Evolutionary conservation across 805 yeast species (phyloP), one percentile per base, ranked within the genome.

Genomic region (Suhomyces sp.): DNA sequence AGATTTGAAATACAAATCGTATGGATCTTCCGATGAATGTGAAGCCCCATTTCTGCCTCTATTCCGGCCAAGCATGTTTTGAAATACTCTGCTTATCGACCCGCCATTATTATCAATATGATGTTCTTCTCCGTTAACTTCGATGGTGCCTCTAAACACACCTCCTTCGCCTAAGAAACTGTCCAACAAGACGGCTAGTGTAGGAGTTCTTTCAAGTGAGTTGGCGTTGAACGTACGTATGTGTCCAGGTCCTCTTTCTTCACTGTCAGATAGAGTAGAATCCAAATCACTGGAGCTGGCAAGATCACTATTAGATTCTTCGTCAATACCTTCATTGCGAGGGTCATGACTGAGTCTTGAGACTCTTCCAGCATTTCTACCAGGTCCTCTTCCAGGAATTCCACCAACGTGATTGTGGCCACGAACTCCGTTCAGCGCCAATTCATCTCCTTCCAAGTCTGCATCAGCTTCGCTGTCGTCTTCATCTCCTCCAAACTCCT

Each of bases 1-100:
- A 0, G 87, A 78, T 53, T 64, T 66, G 27, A 75, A 61, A 33
- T 67, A 68, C 56, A 69, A 58, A 43, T 58, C 20, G 43, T 39
- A 62, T 20, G 57, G 60, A 50, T 52, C 64, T n/a, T 19, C 41
- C 8, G 20, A 21, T 4, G 15, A 22, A 37, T 9, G 7, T 21
- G 13, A 19, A 2, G 4, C 27, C 7, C 44, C 44, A n/a, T 22
- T 41, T 22, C 43, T 35, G n/a, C 20, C 43, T 41, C 29, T 37
- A 37, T 37, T 37, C 10, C 41, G 41, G 6, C 47, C 41, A 6
- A 60, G 47, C 29, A 60, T 51, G 13, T 48, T 47, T 17, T 52
- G 44, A 13, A 54, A 50, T 20, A 49, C 44, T 20, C 50, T 33
- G 12, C 41, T 24, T n/a, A 52, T 44, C 12, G 46, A 27, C 9